These are phyloP conservation scores for Scytalidium sp. DNA, from an alignment of 2,329 filamentous ascomycete species.

Conservation along the genomic window DNA sequence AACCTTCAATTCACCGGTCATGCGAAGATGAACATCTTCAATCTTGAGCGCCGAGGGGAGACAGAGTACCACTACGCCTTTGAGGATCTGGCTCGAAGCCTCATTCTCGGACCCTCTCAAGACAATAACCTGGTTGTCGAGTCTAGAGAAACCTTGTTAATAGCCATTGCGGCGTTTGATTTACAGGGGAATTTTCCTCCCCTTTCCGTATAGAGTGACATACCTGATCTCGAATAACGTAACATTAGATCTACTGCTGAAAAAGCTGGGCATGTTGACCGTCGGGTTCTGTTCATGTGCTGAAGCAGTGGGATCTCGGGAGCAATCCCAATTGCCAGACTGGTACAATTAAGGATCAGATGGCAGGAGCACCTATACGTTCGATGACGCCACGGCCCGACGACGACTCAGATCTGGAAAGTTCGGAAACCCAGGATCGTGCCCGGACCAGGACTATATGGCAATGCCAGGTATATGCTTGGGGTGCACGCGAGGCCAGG, in stretches of 20 bases:
- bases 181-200: too few relatives aligned
- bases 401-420: background rate
- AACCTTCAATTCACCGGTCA: conserved; percentile 67
- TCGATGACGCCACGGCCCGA: too few relatives aligned
- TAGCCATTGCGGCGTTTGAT: too few relatives aligned
- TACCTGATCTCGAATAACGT: conserved; percentile 35
- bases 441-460: background rate
- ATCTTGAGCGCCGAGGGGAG: conserved; percentile 66
- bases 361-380: too few relatives aligned
- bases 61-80: conserved; percentile 72
- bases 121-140: conserved; percentile 77
- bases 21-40: conserved; percentile 69
- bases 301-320: background rate
- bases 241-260: conserved; percentile 27
- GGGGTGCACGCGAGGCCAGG: background rate
- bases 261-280: conserved; percentile 29
- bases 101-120: conserved; percentile 74
- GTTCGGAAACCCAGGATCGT: background rate
- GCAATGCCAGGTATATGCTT: too few relatives aligned
- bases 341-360: too few relatives aligned
- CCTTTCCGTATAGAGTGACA: conserved; percentile 7
- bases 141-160: conserved; percentile 40
- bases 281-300: background rate
- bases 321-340: background rate
- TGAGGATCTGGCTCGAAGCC: conserved; percentile 71